These are phyloP conservation scores for Eremomyces bilateralis DNA, from an alignment of 495 filamentous ascomycete genomes.

Conservation along the genomic window DNA sequence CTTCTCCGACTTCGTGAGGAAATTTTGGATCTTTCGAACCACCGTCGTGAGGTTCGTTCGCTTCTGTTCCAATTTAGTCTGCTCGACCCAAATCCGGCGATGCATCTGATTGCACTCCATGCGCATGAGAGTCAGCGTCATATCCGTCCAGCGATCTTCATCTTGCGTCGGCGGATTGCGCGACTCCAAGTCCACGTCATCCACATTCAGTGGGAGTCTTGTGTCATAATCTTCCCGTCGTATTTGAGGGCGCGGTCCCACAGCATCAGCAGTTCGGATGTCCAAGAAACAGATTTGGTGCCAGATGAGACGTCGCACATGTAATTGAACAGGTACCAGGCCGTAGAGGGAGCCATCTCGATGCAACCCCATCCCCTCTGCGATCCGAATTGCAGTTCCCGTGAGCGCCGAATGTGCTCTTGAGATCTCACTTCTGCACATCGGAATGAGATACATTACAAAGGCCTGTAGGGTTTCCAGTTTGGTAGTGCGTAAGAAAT, in stretches of 20 bases:
- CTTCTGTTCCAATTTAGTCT: constrained; percentile 34
- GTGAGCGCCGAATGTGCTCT: constrained; percentile 48
- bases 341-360: constrained; percentile 40
- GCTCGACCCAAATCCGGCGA: constrained; percentile 39
- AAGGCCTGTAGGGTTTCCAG: constrained; percentile 52
- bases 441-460: constrained; percentile 53
- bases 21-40: constrained; percentile 38
- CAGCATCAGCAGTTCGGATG: constrained; percentile 52
- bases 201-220: constrained; percentile 39
- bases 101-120: constrained; percentile 57
- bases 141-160: constrained; percentile 39
- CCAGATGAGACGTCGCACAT: constrained; percentile 58
- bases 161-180: constrained; percentile 19
- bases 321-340: constrained; percentile 41
- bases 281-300: constrained; percentile 56
- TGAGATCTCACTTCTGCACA: constrained; percentile 47
- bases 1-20: constrained; percentile 32
- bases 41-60: constrained; percentile 33
- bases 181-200: constrained; percentile 34
- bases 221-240: constrained; percentile 52
- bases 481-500: constrained; percentile 46
- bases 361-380: constrained; percentile 59
- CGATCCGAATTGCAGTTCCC: constrained; percentile 46
- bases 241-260: constrained; percentile 45
- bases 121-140: constrained; percentile 39